Evolutionary conservation across 176 grass and related monocot species (phyloP).

Genomic region (Melocanna baccifera): DNA sequence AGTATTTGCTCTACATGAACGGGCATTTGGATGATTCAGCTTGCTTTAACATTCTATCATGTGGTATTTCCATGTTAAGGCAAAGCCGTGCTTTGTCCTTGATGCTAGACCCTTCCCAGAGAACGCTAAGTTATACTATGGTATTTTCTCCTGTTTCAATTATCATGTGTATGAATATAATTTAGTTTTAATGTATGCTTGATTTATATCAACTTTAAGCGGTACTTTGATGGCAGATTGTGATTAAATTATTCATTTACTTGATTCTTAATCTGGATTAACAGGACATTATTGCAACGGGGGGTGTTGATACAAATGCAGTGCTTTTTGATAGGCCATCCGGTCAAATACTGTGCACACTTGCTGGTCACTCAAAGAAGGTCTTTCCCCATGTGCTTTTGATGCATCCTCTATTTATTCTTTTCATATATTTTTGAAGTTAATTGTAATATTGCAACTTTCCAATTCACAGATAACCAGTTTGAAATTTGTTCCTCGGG

Average conservation of each 20-base stretch:
- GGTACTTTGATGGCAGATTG: background rate
- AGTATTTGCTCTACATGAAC: background rate
- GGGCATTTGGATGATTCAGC: background rate
- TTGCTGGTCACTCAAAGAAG: constrained; percentile 96
- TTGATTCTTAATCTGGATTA: constrained; percentile 25
- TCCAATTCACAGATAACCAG: constrained; percentile 65
- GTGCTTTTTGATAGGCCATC: constrained; percentile 88
- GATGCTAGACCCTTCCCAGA: background rate
- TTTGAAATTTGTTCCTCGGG: constrained; percentile 82
- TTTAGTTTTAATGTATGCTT: background rate
- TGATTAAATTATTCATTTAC: constrained; percentile 29
- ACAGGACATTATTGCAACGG: constrained; percentile 94
- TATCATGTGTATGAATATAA: background rate
- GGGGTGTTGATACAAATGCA: constrained; percentile 88
- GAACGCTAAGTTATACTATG: background rate
- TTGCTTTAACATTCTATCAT: background rate
- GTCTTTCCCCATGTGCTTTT: constrained; percentile 39
- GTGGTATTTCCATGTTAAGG: background rate
- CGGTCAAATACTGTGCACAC: constrained; percentile 88
- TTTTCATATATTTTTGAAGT: background rate
- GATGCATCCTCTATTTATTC: background rate
- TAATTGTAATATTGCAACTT: constrained; percentile 13
- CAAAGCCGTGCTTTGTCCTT: background rate
- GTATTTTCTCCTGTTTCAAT: background rate
- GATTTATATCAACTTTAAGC: background rate